Evolutionary conservation across 805 yeast species (phyloP), one percentile per base, ranked within the genome.

Genomic region (Lachancea sp.): DNA sequence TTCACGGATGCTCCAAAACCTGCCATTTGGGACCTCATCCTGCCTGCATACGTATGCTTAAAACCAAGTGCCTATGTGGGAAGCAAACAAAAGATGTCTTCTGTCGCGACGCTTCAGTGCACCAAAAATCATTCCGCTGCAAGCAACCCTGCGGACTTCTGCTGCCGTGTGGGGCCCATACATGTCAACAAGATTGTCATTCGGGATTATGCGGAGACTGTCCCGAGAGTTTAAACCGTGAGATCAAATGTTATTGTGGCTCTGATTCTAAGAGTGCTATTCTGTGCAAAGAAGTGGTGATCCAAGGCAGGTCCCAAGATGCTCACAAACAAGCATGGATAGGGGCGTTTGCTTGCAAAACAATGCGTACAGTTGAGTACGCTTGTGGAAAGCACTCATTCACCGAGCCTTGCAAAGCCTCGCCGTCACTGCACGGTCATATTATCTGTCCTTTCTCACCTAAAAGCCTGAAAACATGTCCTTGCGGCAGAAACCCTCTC

Each of bases 1-100:
- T 78, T 2, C 97, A 88, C 56, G 74, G 77, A 2, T 88, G 97
- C 55, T 62, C 83, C 1, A 63, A 78, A 3, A 70, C 72, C 12
- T 88, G 97, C 57, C 97, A 88, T 58, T 90, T 96, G 2, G 97
- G 96, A 0, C 83, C 88, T 1, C 96, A 89, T 60, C 78, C 86
- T 1, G 67, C 68, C 29, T 88, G 97, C 65, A 78, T 83, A 11
- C 87, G 95, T 1, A 62, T 82, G 56, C 87, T 94, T 0, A 61
- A 67, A 8, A 62, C 83, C 65, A 64, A 63, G 29, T 88, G 96
- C 61, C 67, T 69, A 21, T 88, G 97, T 67, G 96, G 96, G 1
- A 72, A 71, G 29, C 68, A 73, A 37, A 58, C 69, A 12, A 74
- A 72, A 39, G 92, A 84, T 54, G 54, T 89, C 82, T n/a, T 86